These are phyloP conservation scores for Heracleum sosnowskyi DNA, from an alignment of 129 eudicot genomes.

Conservation along the genomic window DNA sequence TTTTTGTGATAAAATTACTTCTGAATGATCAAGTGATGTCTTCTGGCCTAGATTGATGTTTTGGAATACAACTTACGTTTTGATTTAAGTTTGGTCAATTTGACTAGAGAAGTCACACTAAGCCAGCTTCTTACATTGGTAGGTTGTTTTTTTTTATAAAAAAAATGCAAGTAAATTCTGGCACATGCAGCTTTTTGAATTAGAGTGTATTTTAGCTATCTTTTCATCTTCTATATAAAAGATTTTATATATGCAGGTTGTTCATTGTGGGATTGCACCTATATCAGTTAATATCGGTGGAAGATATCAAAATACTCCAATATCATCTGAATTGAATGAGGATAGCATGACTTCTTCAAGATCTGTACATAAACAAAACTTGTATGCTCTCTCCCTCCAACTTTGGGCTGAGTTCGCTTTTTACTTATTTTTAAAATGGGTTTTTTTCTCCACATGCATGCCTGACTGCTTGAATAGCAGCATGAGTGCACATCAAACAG, in stretches of 20 bases:
- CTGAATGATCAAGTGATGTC: not conserved
- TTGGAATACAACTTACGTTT: not conserved
- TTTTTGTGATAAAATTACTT: not conserved
- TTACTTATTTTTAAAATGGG: not conserved
- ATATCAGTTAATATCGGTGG: constrained; percentile 19
- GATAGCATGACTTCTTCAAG: constrained; percentile 26
- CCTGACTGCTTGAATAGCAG: not conserved
- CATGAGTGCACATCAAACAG: not conserved
- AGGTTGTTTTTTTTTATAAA: not conserved
- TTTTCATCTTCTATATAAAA: constrained; percentile 8
- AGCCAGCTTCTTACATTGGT: not conserved
- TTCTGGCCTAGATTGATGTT: not conserved
- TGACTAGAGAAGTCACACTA: not conserved
- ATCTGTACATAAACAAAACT: constrained; percentile 21
- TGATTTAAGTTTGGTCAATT: not conserved
- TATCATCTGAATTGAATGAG: constrained; percentile 24
- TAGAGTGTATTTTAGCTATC: not conserved
- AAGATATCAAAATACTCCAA: constrained; percentile 26
- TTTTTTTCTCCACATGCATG: constrained; percentile 8
- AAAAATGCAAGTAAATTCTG: not conserved
- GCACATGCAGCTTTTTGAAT: not conserved
- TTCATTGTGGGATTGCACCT: constrained; percentile 21
- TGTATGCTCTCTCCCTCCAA: constrained; percentile 37
- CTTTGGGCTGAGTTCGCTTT: not conserved
- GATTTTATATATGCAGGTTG: constrained; percentile 39